Base-by-base conservation (phyloP, 2,329 filamentous ascomycete genomes). In the Beauveria asiatica region DNA sequence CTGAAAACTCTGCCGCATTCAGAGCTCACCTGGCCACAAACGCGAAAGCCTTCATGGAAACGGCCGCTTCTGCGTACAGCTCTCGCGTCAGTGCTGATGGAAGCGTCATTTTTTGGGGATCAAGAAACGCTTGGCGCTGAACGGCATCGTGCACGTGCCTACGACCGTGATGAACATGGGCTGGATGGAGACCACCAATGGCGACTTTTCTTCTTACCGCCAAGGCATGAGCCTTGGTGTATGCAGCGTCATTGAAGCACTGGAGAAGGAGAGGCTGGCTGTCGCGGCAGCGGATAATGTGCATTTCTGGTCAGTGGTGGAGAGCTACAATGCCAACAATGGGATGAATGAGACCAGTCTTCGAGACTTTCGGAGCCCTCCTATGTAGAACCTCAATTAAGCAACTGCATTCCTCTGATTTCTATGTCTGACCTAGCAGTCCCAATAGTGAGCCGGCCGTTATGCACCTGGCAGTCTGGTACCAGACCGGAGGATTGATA, bases 131-230 rank as follows among this genome's bases (percentile, higher is more conserved):
- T n/a, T 64, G 5, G 23, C 23, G 23, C 3, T 62, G 44, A 64
- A 61, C 19, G 62, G 61, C n/a, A 58, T 64, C 6, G 50, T 64
- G 4, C 62, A 64, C 33, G 62, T 61, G 7, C 62, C 62, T 5
- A 62, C 62, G 1, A 52, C 61, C 2, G 48, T 64, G 19, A 53
- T 64, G 57, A 64, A 62, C 41, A 45, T 64, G 16, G 61, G 62
- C 21, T 64, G 62, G 62, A 61, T 61, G 17, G 62, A 64, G 44
- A 61, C 61, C 2, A 64, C 62, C 21, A 50, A 59, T 45, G 61
- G 62, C 9, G 61, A 62, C 58, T 64, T 64, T 21, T 62, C 56
- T 58, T 62, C 62, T 30, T 64, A 64, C 58, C 57, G 61, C 9
- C 61, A 64, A 42, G 62, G 62, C 2, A 64, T 64, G 62, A 60